These are phyloP conservation scores for Stephania japonica DNA, from an alignment of 164 flowering plant species.

Conservation along the genomic window DNA sequence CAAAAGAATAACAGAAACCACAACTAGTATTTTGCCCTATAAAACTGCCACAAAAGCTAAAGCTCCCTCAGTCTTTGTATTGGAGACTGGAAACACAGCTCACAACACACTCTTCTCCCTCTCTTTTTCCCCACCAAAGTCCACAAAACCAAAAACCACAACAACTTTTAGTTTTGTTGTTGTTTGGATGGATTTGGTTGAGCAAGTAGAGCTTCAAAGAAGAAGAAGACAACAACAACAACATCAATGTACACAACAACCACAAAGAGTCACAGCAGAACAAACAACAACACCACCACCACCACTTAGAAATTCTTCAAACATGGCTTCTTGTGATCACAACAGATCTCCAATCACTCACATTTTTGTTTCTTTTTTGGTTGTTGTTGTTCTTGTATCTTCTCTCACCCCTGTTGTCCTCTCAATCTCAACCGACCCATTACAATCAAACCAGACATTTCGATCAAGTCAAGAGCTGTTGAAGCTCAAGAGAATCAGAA, in stretches of 20 bases:
- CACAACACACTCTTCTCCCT: not conserved
- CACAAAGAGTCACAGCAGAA: conserved; percentile 26
- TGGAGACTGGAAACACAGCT: conserved; percentile 60
- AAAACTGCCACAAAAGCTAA: conserved; percentile 50
- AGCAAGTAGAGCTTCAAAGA: conserved; percentile 31
- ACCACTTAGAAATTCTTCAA: conserved; percentile 18
- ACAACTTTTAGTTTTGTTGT: not conserved
- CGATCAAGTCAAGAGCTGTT: conserved; percentile 49
- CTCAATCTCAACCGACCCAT: not conserved
- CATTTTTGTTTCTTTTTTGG: conserved; percentile 39
- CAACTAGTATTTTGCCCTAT: conserved; percentile 23
- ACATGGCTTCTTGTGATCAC: conserved; percentile 44
- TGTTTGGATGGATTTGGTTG: conserved; percentile 37
- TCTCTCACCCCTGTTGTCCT: conserved; percentile 26
- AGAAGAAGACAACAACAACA: conserved; percentile 68
- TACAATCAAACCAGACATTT: conserved; percentile 39
- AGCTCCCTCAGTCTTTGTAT: conserved; percentile 72
- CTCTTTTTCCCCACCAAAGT: conserved; percentile 15
- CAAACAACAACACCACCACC: conserved; percentile 11
- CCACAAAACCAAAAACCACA: not conserved
- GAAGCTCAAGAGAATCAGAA: conserved; percentile 54
- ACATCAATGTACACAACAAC: conserved; percentile 41
- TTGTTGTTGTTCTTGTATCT: conserved; percentile 13
- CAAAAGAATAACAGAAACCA: conserved; percentile 44
- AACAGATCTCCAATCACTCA: conserved; percentile 48